phyloP scores from a whole-genome alignment of 2,329 filamentous ascomycete genomes.

The Pleoardoris graminearum region DNA sequence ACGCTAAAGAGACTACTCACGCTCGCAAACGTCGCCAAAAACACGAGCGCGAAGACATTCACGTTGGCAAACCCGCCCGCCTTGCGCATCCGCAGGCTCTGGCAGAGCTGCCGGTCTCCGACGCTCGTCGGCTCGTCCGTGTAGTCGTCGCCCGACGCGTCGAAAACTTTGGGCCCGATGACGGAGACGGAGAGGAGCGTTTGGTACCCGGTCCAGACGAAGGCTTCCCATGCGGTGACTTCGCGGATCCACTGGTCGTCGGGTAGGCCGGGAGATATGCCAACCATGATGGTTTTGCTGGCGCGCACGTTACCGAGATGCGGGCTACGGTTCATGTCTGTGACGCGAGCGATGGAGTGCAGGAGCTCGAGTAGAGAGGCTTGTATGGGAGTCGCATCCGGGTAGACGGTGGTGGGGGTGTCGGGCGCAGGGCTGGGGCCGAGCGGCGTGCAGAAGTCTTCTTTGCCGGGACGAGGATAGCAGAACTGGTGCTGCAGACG shows the following conservation, averaged over 20 bases:
- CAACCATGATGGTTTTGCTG: slow-evolving; percentile 6
- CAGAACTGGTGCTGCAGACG: slow-evolving; percentile 16
- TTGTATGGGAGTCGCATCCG: slow-evolving; percentile 19
- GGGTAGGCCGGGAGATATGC: slow-evolving; percentile 9
- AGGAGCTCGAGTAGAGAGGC: slow-evolving; percentile 7
- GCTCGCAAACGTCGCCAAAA: slow-evolving; percentile 19
- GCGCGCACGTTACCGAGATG: slow-evolving; percentile 4
- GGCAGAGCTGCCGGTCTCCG: slow-evolving; percentile 21
- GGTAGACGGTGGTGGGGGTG: slow-evolving; percentile 13
- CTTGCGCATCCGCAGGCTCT: slow-evolving; percentile 20
- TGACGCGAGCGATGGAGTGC: background rate
- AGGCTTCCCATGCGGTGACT: slow-evolving; percentile 22
- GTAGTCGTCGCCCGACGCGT: background rate
- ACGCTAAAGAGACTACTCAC: slow-evolving; percentile 19
- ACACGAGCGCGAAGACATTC: slow-evolving; percentile 26
- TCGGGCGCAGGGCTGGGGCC: slow-evolving; percentile 4
- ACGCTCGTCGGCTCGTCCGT: background rate
- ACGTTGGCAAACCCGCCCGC: slow-evolving; percentile 28
- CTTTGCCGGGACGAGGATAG: slow-evolving; percentile 5
- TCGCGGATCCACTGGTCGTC: slow-evolving; percentile 27
- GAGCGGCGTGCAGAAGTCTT: slow-evolving; percentile 15
- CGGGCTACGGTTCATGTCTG: background rate
- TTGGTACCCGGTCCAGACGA: slow-evolving; percentile 20
- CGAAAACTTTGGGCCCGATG: slow-evolving; percentile 13
- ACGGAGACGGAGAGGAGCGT: slow-evolving; percentile 16